Conservation (phyloP, 2,329 filamentous ascomycete species). For the Chaetoscypha palmicola region DNA sequence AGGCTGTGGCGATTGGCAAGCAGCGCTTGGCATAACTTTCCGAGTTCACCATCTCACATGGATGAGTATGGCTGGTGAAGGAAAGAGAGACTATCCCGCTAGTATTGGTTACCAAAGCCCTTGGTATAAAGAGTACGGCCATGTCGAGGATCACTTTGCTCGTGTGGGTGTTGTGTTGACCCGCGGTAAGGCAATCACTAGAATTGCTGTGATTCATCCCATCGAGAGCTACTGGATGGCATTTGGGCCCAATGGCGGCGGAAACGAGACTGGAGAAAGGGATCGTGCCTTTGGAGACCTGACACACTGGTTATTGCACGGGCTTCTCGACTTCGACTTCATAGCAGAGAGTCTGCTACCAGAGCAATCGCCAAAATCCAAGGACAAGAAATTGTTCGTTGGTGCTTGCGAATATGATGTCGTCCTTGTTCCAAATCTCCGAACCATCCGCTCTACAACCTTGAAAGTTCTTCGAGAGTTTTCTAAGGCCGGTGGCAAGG, state of each 20-base stretch:
- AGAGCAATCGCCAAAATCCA: constrained; percentile 13
- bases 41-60: constrained; percentile 30
- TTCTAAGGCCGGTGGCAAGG: constrained; percentile 19
- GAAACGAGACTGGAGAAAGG: constrained; percentile 23
- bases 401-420: constrained; percentile 30
- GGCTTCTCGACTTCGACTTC: constrained; percentile 32
- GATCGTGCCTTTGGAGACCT: constrained; percentile 27
- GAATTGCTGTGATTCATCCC: constrained; percentile 30
- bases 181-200: constrained; percentile 26
- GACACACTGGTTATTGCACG: constrained; percentile 27
- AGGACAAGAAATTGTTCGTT: constrained; percentile 18
- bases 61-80: constrained; percentile 32
- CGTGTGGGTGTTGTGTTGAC: constrained; percentile 30
- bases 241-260: constrained; percentile 27
- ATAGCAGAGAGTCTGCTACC: constrained; percentile 30
- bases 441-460: constrained; percentile 30
- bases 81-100: constrained; percentile 31
- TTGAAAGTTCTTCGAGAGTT: constrained; percentile 24
- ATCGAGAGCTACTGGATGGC: constrained; percentile 32
- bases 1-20: constrained; percentile 32
- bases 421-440: constrained; percentile 29
- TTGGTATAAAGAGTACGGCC: constrained; percentile 31
- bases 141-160: constrained; percentile 31
- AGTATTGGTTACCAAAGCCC: constrained; percentile 31
- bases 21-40: constrained; percentile 31